These are phyloP conservation scores for Pseudogymnoascus sp. DNA, from an alignment of 2,329 filamentous ascomycete genomes.

Conservation along the genomic window DNA sequence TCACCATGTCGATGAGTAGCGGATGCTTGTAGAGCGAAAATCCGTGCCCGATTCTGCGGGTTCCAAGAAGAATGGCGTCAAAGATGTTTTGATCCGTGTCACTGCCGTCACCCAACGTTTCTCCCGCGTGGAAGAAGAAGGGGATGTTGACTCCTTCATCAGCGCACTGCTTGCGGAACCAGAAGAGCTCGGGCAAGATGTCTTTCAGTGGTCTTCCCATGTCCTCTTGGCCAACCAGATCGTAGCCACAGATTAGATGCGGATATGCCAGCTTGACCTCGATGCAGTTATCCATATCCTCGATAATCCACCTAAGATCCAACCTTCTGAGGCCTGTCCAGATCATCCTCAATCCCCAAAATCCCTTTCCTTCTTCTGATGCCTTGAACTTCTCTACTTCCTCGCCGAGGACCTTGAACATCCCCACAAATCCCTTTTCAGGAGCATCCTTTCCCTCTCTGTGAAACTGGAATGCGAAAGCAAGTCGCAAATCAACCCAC, in stretches of 20 bases:
- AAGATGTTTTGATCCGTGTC: constrained; percentile 74
- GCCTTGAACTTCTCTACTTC: constrained; percentile 69
- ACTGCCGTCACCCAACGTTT: constrained; percentile 72
- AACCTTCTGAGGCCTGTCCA: constrained; percentile 67
- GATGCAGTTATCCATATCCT: constrained; percentile 84
- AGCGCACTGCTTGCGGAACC: constrained; percentile 81
- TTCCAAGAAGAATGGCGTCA: constrained; percentile 79
- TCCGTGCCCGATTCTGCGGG: constrained; percentile 79
- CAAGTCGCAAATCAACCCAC: constrained; percentile 75
- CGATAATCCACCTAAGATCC: constrained; percentile 56
- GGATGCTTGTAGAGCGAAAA: constrained; percentile 89
- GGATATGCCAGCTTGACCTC: constrained; percentile 70
- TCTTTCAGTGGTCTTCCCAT: constrained; percentile 65
- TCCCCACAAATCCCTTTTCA: constrained; percentile 58
- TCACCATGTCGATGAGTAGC: constrained; percentile 77
- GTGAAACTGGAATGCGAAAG: constrained; percentile 64
- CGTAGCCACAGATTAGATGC: constrained; percentile 74
- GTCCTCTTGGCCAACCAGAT: constrained; percentile 84
- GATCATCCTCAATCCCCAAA: constrained; percentile 80
- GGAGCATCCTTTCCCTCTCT: constrained; percentile 53
- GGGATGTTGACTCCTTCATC: constrained; percentile 73
- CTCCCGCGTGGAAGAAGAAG: constrained; percentile 93
- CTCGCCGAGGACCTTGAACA: constrained; percentile 66
- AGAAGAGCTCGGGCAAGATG: constrained; percentile 76
- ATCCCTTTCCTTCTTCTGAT: constrained; percentile 59